A percentile compares a stretch with the other conserved stretches of the same genome.
Conservation (phyloP, 2,329 filamentous ascomycete species). For the Graphium sp. region DNA sequence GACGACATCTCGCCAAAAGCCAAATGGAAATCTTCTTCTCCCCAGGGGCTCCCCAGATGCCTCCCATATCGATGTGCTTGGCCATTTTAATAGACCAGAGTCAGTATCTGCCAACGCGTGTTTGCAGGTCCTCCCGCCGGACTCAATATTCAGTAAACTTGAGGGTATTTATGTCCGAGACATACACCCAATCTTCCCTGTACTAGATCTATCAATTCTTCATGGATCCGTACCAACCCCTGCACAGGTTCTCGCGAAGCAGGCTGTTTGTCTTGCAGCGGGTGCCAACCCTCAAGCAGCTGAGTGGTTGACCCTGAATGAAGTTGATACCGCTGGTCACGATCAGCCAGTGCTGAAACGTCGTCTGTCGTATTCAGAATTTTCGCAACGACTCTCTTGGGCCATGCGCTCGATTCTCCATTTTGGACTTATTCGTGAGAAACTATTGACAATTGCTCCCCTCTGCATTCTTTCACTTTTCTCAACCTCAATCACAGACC, state of each 20-base stretch:
- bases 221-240: background rate
- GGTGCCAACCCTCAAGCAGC: conserved; percentile 1
- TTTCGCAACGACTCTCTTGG: conserved; percentile 5
- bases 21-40: no score
- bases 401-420: conserved; percentile 6
- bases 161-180: conserved; percentile 3
- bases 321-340: background rate
- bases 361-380: conserved; percentile 5
- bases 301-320: background rate
- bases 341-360: no score
- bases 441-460: conserved; percentile 9
- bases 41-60: no score
- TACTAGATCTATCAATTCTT: background rate
- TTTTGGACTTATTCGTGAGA: conserved; percentile 4
- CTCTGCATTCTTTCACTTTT: conserved; percentile 16
- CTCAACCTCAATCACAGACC: conserved; percentile 6
- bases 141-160: no score
- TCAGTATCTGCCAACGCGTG: no score
- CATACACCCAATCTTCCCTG: conserved; percentile 3
- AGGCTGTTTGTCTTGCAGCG: conserved; percentile 2
- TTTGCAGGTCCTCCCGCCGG: no score
- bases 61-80: no score
- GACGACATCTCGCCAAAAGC: no score
- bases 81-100: no score
- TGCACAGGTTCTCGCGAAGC: background rate